Base-by-base conservation (phyloP, 106 monocot genomes). In the Hemerocallis citrina region DNA sequence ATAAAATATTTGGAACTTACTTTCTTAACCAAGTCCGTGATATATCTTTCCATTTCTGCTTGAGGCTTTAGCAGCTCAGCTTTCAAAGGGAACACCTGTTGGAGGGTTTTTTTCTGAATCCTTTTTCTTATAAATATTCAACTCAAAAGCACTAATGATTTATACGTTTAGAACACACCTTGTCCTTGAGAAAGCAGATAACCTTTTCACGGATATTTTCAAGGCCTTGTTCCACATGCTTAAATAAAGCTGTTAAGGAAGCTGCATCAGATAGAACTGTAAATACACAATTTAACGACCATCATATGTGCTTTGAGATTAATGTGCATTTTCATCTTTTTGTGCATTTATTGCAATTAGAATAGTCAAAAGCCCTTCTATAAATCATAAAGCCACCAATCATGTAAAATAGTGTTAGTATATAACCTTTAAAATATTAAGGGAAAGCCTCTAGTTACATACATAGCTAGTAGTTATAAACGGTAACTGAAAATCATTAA, bases 191-290 rank as follows among this genome's bases (percentile, higher is more conserved):
- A 45, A 92, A 99, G 63, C 67, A 66, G 27, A 99, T 92, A 62
- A 99, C 85, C 27, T 88, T 92, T 73, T 99, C 98, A 69, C 88
- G 98, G 49, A 99, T 74, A 74, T 81, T 79, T 59, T 99, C 92
- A 66, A 81, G 67, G 47, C 76, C 77, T 31, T 63, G 69, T 67
- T 92, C 81, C 62, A 99, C 75, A 78, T 99, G 98, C 70, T 82
- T 82, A 71, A 99, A 88, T 63, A 99, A 82, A 28, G 88, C 85
- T 23, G 79, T 80, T 59, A 99, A 78, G 8, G 98, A 88, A 64
- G 82, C 92, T 99, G 75, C 57, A 62, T 32, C 20, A 58, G 48
- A 13, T 24, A 37, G 48, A 38, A 62, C 8, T n/a, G n/a, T n/a
- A n/a, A n/a, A n/a, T n/a, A n/a, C n/a, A n/a, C n/a, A n/a, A n/a